Evolutionary conservation across 73 alveolate genomes (phyloP), one percentile per base, ranked within the genome.

Genomic region (Stentor coeruleus): DNA sequence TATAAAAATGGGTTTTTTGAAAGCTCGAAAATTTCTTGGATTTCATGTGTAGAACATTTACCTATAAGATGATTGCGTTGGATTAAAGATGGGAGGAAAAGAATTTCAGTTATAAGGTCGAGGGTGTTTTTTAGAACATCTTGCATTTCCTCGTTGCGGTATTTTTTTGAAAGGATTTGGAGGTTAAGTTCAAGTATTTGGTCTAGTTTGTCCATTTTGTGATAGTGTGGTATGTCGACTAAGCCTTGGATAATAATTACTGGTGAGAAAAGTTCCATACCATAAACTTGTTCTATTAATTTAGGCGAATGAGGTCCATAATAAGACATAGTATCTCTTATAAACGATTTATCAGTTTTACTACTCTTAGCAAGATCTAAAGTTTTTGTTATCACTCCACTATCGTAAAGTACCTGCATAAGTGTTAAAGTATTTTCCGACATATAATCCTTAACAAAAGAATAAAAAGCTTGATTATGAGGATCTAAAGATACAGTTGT

Each of bases 141-240:
- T 20, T 20, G 15, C 20, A 31, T 15, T 11, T 31, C 37, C 2
- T 66, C 79, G 26, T 20, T 20, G n/a, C 15, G 79, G 33, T 33
- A 20, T 66, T 66, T 66, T 66, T 20, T 66, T 11, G n/a, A 28
- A 28, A 66, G n/a, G 37, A 66, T 66, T 0, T 66, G 40, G 20
- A 31, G 49, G n/a, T 28, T 28, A 20, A 66, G n/a, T 20, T 20
- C 39, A 1, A 66, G 2, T 40, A 66, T 1, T 2, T 2, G 0
- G 2, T 66, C 79, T 33, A 20, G 26, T 66, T 66, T 66, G n/a
- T 66, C 79, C 0, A 66, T 20, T 31, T 66, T 66, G 37, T 28
- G 33, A 40, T 66, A 66, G 37, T 66, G 33, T 28, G 79, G 79
- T 11, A 66, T 40, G n/a, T 66, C 79, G 37, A 66, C 39, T 11